Percentiles rank a stretch among this genome's conserved stretches.
phyloP scores from a whole-genome alignment of 2,329 filamentous ascomycete genomes.

The Beauveria brongniartii region DNA sequence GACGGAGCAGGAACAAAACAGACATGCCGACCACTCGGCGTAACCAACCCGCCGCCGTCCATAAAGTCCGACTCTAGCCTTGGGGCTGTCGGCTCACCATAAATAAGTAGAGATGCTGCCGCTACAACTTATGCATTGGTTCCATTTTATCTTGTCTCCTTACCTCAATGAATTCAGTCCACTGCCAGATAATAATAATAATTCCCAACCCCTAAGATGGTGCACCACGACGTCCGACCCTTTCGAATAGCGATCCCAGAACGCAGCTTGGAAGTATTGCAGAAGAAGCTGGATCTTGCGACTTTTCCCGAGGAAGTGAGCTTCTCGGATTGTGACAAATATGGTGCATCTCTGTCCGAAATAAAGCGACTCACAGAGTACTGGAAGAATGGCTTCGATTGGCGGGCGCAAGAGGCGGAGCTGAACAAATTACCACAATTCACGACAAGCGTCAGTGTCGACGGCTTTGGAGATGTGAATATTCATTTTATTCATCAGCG shows the following conservation, averaged over 20 bases:
- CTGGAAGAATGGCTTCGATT: slow-evolving; percentile 46
- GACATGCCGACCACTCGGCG: neutral
- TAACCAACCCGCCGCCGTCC: neutral
- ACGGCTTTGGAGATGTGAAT: slow-evolving; percentile 50
- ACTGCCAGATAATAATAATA: no score
- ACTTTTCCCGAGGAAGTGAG: slow-evolving; percentile 9
- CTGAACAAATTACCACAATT: slow-evolving; percentile 55
- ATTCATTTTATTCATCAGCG: slow-evolving; percentile 58
- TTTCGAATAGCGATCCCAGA: neutral
- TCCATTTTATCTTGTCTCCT: no score
- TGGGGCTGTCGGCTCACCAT: neutral
- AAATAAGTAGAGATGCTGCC: neutral
- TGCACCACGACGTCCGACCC: neutral
- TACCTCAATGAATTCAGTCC: no score
- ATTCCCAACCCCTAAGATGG: neutral
- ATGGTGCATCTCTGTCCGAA: slow-evolving; percentile 24
- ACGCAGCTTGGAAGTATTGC: neutral
- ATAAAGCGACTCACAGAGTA: slow-evolving; percentile 27
- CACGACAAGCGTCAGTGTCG: slow-evolving; percentile 40
- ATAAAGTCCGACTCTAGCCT: neutral
- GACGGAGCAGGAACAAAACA: neutral
- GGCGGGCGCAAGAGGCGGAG: slow-evolving; percentile 50
- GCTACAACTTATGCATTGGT: neutral
- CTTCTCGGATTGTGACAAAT: slow-evolving; percentile 26
- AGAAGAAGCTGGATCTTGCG: neutral